Base-by-base conservation (phyloP, 352 stramenopile species). In the Phytophthora litchii region DNA sequence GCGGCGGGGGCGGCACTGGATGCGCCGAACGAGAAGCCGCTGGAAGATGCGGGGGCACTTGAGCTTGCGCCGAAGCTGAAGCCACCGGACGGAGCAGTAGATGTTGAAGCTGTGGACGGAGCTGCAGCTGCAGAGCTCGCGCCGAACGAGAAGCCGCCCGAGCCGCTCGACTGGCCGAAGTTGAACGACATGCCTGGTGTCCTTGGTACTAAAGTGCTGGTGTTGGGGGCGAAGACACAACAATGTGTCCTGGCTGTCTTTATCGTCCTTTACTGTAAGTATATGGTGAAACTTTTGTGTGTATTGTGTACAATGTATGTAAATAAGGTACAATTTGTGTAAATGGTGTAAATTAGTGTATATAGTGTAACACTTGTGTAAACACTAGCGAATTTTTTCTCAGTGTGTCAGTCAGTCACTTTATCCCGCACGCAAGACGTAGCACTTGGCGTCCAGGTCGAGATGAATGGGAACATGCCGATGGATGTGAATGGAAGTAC, bases 111-210 rank as follows among this genome's bases (percentile, higher is more conserved):
- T 13, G 66, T 31, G 2, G 67, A 34, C 3, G 64, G 49, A 10
- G 66, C 51, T 1, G 64, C 34, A 12, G 66, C 54, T 2, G 64
- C 32, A 20, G 60, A 34, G 35, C 14, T 16, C 32, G 36, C 49
- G 16, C 64, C 53, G 36, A 69, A 66, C 17, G 27, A 60, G 44
- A 67, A 65, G 48, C 64, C 63, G 52, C 54, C 47, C 34, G 70
- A 72, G 51, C 48, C 36, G 40, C 44, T 60, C 14, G 61, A 23
- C 29, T 45, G 29, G 17, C 67, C 67, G 42, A 79, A 79, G 52
- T 65, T 76, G 67, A 79, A 79, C 52, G 70, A 60, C 70, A 79
- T 79, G 48, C 4, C 36, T 43, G 25, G 32, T 37, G 23, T 21
- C n/a, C n/a, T n/a, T n/a, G n/a, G n/a, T n/a, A n/a, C 23, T 5